Percentiles rank a stretch among this genome's conserved stretches.
phyloP scores from a whole-genome alignment of 306 rosid genomes.

The Rosa persica region DNA sequence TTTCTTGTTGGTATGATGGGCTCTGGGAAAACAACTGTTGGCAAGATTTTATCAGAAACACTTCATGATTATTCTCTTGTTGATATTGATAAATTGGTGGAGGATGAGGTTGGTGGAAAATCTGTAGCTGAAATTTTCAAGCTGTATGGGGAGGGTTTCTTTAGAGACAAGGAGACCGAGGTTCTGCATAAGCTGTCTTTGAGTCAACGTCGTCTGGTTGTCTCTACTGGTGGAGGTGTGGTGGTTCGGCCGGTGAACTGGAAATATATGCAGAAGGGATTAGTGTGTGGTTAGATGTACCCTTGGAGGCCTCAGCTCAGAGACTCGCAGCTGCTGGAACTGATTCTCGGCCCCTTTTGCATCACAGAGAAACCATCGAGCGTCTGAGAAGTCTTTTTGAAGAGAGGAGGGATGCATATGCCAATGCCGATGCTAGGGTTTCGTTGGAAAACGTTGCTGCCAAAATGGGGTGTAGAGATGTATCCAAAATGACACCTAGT shows the following conservation, averaged over 20 bases:
- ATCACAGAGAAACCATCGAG: conserved; percentile 60
- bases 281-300: conserved; percentile 92
- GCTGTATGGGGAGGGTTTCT: conserved; percentile 69
- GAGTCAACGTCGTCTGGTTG: conserved; percentile 52
- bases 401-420: conserved; percentile 74
- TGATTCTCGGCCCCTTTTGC: conserved; percentile 85
- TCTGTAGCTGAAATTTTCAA: conserved; percentile 86
- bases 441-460: conserved; percentile 71
- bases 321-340: conserved; percentile 88
- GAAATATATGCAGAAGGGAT: conserved; percentile 84
- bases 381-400: conserved; percentile 70
- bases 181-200: conserved; percentile 58
- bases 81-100: conserved; percentile 84
- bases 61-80: conserved; percentile 62
- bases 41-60: conserved; percentile 73
- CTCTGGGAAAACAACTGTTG: conserved; percentile 94
- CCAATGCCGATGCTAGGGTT: conserved; percentile 76
- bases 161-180: conserved; percentile 90
- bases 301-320: conserved; percentile 79
- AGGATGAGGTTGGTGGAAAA: conserved; percentile 61
- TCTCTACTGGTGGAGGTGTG: conserved; percentile 96
- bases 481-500: conserved; percentile 62
- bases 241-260: conserved; percentile 83
- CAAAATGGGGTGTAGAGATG: conserved; percentile 57
- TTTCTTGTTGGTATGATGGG: conserved; percentile 99